Base-by-base conservation (phyloP, 2,329 filamentous ascomycete genomes). In the Sclerotinia nivalis region DNA sequence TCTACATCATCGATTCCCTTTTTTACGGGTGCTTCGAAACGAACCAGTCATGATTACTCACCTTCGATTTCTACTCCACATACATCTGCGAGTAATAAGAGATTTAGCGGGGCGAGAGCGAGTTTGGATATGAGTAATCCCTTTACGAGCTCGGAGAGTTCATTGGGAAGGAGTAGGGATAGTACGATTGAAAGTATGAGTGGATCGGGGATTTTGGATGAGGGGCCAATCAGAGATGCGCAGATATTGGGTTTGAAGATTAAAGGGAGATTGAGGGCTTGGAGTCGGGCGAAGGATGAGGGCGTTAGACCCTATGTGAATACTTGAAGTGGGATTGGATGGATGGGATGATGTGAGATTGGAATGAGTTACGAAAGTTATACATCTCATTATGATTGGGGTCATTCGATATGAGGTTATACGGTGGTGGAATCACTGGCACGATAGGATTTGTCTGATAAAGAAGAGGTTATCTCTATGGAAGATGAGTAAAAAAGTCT, bases 231-330 rank as follows among this genome's bases (percentile, higher is more conserved):
- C n/a, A 60, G n/a, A 34, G 65, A 67, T 22, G 28, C 40, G n/a
- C 31, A 50, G 22, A 25, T 31, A 18, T 31, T 66, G 22, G 68
- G 68, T 28, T 59, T 49, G n/a, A 69, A 69, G 31, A 59, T 66
- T 28, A 69, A 59, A 34, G 68, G 68, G 22, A 52, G 68, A 37
- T 28, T 69, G 50, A 66, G 68, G 34, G 68, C 68, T 43, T 69
- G 50, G 68, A 67, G 52, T n/a, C 45, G 47, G 31, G 61, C n/a
- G 18, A 49, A 61, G 45, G 66, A 60, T 34, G 62, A 49, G 25
- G 31, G 8, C 10, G 40, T 28, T 22, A 45, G 40, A 60, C 20
- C 52, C 18, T 61, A 28, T 34, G 37, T n/a, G 18, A 40, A 18
- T 15, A 69, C 68, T 22, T 66, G 68, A 69, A n/a, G 55, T 52